Evolutionary conservation across 495 filamentous ascomycete genomes (phyloP), one percentile per base, ranked within the genome.

Genomic region (Ramalina intermedia): DNA sequence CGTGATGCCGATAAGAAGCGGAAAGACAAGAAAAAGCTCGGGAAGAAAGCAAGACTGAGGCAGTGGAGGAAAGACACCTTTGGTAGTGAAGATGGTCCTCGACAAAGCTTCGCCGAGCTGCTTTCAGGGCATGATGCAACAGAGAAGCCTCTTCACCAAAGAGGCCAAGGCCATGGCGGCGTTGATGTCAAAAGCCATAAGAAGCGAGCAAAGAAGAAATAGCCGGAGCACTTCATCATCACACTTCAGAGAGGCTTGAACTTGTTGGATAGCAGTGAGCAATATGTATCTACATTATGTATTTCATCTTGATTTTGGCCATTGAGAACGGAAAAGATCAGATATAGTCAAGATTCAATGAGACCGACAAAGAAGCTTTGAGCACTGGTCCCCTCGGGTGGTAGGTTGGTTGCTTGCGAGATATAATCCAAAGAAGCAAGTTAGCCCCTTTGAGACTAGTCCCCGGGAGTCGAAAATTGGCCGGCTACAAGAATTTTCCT

Each of bases 61-160:
- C 73, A 96, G 65, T 96, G 91, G 91, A 77, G 91, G 49, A 81
- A 82, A 66, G 91, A 96, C 47, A 85, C 82, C 2, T 98, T 96
- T 70, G 91, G 91, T 3, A 70, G 75, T 55, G 81, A 78, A 59
- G 66, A 84, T 6, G 83, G 74, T 1, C 75, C 82, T 2, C 57
- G 56, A 26, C 56, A 61, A 29, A 46, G 54, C 16, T 48, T 62
- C 23, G 54, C 59, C 6, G 47, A 64, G 33, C 50, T 50, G n/a
- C 23, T 54, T 16, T 43, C 26, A 37, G 47, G 26, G 16, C 42
- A 56, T 3, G 47, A 39, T 43, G 20, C 33, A 29, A 33, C 38
- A 43, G 26, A 21, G n/a, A 8, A 37, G 23, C 41, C 3, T 43
- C 29, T 18, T 29, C 12, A 4, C 20, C 11, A 47, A 45, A 45